phyloP scores from a whole-genome alignment of 306 rosid species.

The Lotus japonicus region DNA sequence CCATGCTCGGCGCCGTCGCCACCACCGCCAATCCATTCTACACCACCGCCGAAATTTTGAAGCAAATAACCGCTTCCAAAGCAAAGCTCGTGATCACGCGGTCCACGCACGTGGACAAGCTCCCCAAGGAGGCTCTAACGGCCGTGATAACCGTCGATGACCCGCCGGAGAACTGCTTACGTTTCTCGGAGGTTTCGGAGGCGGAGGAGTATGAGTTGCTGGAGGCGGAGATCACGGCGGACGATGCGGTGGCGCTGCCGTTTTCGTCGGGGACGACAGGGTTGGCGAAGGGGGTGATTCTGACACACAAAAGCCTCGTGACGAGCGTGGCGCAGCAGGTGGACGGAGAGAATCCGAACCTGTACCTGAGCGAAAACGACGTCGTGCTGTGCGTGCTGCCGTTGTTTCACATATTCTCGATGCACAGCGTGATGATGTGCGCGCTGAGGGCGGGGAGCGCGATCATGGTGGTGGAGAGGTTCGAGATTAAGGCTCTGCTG shows the following conservation, averaged over 20 bases:
- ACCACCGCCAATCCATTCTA: too few species aligned
- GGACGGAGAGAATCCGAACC: conserved; percentile 68
- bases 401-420: conserved; percentile 50
- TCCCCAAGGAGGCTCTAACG: too few species aligned
- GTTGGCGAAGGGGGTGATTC: conserved; percentile 64
- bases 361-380: conserved; percentile 40
- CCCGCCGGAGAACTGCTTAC: too few species aligned
- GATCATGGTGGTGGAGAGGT: conserved; percentile 47
- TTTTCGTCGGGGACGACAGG: conserved; percentile 86
- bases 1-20: too few species aligned
- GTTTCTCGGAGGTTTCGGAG: conserved; percentile 40
- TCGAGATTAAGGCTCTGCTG: conserved; percentile 47
- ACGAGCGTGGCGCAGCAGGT: conserved; percentile 64
- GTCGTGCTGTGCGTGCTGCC: conserved; percentile 67
- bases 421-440: conserved; percentile 46
- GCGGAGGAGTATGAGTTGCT: conserved; percentile 27
- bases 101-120: too few species aligned
- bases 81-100: too few species aligned
- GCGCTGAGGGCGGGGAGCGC: conserved; percentile 47
- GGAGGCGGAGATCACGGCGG: conserved; percentile 19
- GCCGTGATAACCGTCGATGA: too few species aligned
- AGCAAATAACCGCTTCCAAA: too few species aligned
- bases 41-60: too few species aligned
- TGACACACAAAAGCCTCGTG: conserved; percentile 50
- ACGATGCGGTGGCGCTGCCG: conserved; percentile 52